phyloP scores from a whole-genome alignment of 306 rosid genomes.

The Lagenaria siceraria region DNA sequence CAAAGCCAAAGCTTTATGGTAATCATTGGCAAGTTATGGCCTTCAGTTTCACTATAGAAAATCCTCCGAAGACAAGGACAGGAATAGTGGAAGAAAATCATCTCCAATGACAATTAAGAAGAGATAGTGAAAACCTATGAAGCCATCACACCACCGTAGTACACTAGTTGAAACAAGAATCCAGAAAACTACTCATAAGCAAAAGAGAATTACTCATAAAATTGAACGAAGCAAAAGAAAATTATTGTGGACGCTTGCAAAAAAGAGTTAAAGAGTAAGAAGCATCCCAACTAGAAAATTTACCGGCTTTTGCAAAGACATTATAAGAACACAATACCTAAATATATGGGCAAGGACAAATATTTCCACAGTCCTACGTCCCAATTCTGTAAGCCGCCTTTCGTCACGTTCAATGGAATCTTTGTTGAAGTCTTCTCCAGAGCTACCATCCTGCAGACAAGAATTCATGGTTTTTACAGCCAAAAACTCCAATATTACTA shows the following conservation, averaged over 20 bases:
- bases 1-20: not conserved
- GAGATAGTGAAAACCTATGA: not conserved
- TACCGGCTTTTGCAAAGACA: not conserved
- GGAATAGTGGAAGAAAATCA: not conserved
- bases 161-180: not conserved
- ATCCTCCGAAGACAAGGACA: not conserved
- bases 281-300: not conserved
- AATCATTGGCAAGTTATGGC: not conserved
- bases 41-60: not conserved
- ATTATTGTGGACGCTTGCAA: not conserved
- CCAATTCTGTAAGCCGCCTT: slow-evolving; percentile 91
- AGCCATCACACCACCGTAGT: not conserved
- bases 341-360: slow-evolving; percentile 93
- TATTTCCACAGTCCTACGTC: slow-evolving; percentile 97
- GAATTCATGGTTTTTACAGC: slow-evolving; percentile 4
- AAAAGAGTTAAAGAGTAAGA: not conserved
- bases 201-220: no score
- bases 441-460: slow-evolving; percentile 60
- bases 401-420: slow-evolving; percentile 95
- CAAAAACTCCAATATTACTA: not conserved
- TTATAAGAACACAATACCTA: slow-evolving; percentile 32
- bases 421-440: slow-evolving; percentile 92
- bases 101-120: not conserved
- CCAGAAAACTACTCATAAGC: not conserved
- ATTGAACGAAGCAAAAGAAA: not conserved